Conservation (phyloP, 768 basidiomycete species). For the Steccherinum ochraceum region DNA sequence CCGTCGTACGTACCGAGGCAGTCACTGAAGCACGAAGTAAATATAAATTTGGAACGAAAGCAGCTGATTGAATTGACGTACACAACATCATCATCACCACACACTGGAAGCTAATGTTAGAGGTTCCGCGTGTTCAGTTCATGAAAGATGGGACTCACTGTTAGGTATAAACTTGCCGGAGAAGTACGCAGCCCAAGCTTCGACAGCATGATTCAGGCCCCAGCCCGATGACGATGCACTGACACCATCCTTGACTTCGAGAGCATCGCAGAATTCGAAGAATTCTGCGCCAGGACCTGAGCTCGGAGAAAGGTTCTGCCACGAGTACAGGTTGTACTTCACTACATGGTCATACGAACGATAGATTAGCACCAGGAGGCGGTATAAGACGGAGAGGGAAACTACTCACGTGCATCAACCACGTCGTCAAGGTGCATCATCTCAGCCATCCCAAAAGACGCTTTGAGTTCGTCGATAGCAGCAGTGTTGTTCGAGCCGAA, state of each 20-base stretch:
- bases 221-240: constrained; percentile 47
- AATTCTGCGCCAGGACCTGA: constrained; percentile 41
- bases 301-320: constrained; percentile 58
- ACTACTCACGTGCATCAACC: constrained; percentile 49
- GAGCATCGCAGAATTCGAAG: constrained; percentile 59
- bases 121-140: neutral
- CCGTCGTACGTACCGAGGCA: constrained; percentile 39
- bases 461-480: constrained; percentile 50
- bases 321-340: constrained; percentile 53
- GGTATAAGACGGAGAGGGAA: constrained; percentile 1
- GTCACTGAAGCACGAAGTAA: constrained; percentile 8
- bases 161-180: constrained; percentile 34
- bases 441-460: constrained; percentile 49
- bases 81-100: constrained; percentile 40
- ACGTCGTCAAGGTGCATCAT: constrained; percentile 62
- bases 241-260: constrained; percentile 55
- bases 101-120: constrained; percentile 36
- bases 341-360: constrained; percentile 15
- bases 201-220: constrained; percentile 55
- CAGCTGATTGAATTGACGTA: constrained; percentile 28
- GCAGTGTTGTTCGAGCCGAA: constrained; percentile 37
- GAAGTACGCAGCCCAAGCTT: constrained; percentile 58
- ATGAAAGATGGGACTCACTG: constrained; percentile 30
- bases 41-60: neutral
- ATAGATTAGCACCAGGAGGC: no score